Conservation (phyloP, 768 basidiomycete species). For the Pisolithus marmoratus region DNA sequence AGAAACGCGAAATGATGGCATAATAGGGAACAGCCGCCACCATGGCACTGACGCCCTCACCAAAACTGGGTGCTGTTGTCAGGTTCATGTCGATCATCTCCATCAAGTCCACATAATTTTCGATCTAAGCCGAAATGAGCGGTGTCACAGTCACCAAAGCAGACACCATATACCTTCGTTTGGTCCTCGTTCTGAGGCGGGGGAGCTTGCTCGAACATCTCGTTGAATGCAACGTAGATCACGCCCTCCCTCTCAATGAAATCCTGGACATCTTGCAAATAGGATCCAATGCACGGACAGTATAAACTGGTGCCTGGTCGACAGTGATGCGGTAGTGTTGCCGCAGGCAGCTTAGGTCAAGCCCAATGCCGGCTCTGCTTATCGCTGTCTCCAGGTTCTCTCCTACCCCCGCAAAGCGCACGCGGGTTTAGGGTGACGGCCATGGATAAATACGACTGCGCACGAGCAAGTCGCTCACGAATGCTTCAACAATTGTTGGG, state of each 20-base stretch:
- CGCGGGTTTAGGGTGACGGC: neutral
- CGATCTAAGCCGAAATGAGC: neutral
- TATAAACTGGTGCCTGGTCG: constrained; percentile 6
- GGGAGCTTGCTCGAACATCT: neutral
- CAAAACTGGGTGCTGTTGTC: neutral
- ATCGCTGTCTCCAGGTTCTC: neutral
- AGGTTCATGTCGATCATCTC: neutral
- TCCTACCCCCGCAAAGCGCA: neutral
- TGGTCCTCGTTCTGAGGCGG: neutral
- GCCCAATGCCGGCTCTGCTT: neutral
- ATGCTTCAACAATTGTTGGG: constrained; percentile 6
- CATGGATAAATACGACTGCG: neutral
- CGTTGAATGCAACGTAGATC: constrained; percentile 8
- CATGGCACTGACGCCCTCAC: neutral
- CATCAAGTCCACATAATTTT: constrained; percentile 1
- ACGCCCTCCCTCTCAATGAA: constrained; percentile 16
- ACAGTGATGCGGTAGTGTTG: constrained; percentile 19
- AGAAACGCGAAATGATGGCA: neutral
- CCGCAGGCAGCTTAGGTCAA: neutral
- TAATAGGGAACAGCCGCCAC: neutral
- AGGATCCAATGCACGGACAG: constrained; percentile 1
- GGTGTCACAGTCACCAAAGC: neutral
- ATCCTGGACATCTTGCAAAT: constrained; percentile 16
- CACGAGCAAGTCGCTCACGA: constrained; percentile 9
- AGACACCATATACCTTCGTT: neutral